Percentiles rank a stretch among this genome's conserved stretches.
Conservation (phyloP, 1,139 yeast species). For the Magnusiomyces suaveolens region DNA sequence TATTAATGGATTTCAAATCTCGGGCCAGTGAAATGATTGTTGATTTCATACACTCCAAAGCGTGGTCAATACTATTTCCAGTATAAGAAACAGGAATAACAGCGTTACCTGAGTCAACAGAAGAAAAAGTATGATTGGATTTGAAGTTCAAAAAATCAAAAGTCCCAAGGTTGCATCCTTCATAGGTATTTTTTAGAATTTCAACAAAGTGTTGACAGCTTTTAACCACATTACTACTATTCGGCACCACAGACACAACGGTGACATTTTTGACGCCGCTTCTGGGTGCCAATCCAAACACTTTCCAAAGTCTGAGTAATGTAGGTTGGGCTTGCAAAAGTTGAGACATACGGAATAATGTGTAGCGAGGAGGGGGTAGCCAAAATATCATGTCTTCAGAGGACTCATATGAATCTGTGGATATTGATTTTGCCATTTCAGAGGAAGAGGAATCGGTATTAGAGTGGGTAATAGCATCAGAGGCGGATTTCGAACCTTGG, state of each 20-base stretch:
- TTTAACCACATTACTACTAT: slow-evolving; percentile 23
- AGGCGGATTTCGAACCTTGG: neutral
- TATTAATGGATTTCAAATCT: neutral
- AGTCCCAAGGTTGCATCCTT: slow-evolving; percentile 31
- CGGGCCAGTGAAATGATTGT: slow-evolving; percentile 1
- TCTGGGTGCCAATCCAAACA: slow-evolving; percentile 32
- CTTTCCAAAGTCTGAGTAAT: slow-evolving; percentile 33
- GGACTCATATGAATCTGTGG: neutral
- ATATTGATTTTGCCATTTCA: neutral
- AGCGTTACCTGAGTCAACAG: slow-evolving; percentile 16
- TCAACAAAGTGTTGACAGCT: slow-evolving; percentile 24
- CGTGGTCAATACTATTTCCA: slow-evolving; percentile 1
- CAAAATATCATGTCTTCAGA: slow-evolving; percentile 1
- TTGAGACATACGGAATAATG: slow-evolving; percentile 25
- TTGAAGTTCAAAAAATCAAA: slow-evolving; percentile 25
- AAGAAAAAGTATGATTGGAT: slow-evolving; percentile 7
- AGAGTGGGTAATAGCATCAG: neutral
- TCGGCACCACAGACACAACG: slow-evolving; percentile 27
- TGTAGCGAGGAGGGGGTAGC: slow-evolving; percentile 16
- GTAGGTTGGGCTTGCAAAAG: slow-evolving; percentile 30
- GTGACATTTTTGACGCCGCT: slow-evolving; percentile 27
- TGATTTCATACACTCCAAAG: slow-evolving; percentile 1
- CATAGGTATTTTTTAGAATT: slow-evolving; percentile 29
- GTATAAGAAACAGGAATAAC: slow-evolving; percentile 14
- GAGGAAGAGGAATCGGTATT: too few relatives aligned